Evolutionary conservation across 2,329 filamentous ascomycete genomes (phyloP), one percentile per base, ranked within the genome.

Genomic region (Knoxdaviesia proteae): DNA sequence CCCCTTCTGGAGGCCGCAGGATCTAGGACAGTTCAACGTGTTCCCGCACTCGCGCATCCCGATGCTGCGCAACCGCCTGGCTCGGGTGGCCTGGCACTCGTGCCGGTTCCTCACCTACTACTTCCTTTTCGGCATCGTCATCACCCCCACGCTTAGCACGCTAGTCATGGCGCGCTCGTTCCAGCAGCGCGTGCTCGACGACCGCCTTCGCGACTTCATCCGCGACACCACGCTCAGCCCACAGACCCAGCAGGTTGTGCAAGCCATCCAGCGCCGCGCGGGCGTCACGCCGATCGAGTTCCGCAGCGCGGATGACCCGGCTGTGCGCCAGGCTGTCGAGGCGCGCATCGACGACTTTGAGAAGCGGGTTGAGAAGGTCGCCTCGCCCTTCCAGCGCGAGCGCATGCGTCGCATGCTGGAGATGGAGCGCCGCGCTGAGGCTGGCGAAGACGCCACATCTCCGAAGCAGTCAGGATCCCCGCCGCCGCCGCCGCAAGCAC

Each of bases 1-100:
- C 47, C 61, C 62, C 10, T 54, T 65, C 36, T 60, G 55, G 49
- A 54, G 50, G 35, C 60, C 61, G 3, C 55, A 57, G 38, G 49
- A 52, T 35, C 40, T 44, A 20, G 49, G 39, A 32, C 57, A 59
- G 35, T 50, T 58, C 42, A 57, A 58, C 6, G 42, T 45, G 8
- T 61, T 61, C 38, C 58, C 59, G 4, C 40, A 43, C 5, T 47
- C 43, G 36, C 37, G 38, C 3, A 10, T 44, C 11, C 49, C 51
- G 5, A 32, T 56, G n/a, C 36, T 57, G 2, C 51, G 47, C 3
- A 58, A 57, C 4, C 39, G 7, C 1, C 36, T n/a, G 0, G 56
- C 60, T 5, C 46, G 41, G 30, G 10, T 36, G 10, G 42, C 50
- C 20, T 66, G 63, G 63, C 61, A 64, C 43, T 35, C 43, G 8